Conservation (phyloP, 768 basidiomycete genomes). For the Mycena metata region DNA sequence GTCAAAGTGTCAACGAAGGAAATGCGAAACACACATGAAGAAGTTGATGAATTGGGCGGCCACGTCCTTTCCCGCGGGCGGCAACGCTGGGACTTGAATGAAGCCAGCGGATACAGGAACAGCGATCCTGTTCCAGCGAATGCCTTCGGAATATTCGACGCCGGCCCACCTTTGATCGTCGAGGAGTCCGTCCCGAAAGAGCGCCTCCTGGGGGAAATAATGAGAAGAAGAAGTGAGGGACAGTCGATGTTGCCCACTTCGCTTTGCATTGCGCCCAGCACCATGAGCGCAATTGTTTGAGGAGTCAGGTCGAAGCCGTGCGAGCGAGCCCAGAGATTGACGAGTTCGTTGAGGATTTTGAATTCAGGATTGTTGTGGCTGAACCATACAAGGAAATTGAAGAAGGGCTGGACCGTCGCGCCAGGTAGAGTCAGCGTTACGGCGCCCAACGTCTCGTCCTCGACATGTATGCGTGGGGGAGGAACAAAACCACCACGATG, state of each 20-base stretch:
- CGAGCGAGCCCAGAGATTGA: conserved; percentile 22
- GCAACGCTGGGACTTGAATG: not conserved
- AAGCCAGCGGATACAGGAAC: not conserved
- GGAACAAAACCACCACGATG: conserved; percentile 2
- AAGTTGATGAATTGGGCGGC: not conserved
- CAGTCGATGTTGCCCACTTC: not conserved
- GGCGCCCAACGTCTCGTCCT: not conserved
- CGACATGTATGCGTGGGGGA: conserved; percentile 15
- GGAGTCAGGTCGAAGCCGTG: not conserved
- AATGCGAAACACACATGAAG: not conserved
- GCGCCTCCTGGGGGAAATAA: not conserved
- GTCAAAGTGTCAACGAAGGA: no score
- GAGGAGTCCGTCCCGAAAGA: not conserved
- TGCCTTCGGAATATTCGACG: not conserved
- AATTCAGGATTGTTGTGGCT: not conserved
- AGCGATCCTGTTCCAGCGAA: not conserved
- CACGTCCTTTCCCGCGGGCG: no score
- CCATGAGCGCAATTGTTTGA: conserved; percentile 13
- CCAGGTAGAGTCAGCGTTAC: conserved; percentile 26
- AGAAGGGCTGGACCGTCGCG: conserved; percentile 5
- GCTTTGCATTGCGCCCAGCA: conserved; percentile 18
- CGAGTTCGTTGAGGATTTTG: not conserved
- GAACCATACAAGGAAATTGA: conserved; percentile 8
- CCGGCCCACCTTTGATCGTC: not conserved
- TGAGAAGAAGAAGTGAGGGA: not conserved